These are phyloP conservation scores for Bremia lactucae DNA, from an alignment of 352 stramenopile genomes.

Conservation along the genomic window DNA sequence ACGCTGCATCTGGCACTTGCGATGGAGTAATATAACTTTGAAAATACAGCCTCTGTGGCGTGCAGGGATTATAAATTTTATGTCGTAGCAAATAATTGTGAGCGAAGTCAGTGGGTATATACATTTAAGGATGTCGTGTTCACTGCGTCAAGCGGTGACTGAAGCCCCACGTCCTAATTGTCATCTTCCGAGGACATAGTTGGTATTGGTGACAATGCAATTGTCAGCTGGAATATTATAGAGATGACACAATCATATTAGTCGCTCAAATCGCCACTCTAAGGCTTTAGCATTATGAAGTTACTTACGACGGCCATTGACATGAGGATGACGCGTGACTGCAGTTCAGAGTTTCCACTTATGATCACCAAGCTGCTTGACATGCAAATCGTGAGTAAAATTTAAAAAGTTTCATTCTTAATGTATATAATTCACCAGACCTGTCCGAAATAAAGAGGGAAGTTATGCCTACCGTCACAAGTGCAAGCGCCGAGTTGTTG, in stretches of 20 bases:
- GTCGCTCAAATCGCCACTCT: conserved; percentile 2
- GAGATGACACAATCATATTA: not conserved
- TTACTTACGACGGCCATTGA: conserved; percentile 51
- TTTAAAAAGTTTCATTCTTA: too few relatives aligned
- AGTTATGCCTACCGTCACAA: conserved; percentile 27
- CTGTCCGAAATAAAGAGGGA: conserved; percentile 64
- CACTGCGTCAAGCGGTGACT: conserved; percentile 16
- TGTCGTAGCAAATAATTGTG: conserved; percentile 18
- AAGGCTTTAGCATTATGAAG: not conserved
- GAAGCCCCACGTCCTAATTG: conserved; percentile 24
- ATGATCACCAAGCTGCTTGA: conserved; percentile 36
- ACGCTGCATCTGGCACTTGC: conserved; percentile 44
- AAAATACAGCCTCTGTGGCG: conserved; percentile 8
- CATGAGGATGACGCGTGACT: conserved; percentile 67
- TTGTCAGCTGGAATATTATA: conserved; percentile 30
- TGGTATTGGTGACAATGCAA: conserved; percentile 54
- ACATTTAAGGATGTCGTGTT: conserved; percentile 19
- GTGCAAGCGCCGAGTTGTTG: conserved; percentile 44
- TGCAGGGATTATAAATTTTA: conserved; percentile 19
- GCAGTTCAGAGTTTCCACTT: conserved; percentile 38
- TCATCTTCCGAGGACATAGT: conserved; percentile 38
- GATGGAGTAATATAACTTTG: conserved; percentile 10
- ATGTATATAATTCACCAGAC: conserved; percentile 23
- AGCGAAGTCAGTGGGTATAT: conserved; percentile 22
- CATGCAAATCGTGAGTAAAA: conserved; percentile 1